Percentiles rank a stretch among this genome's conserved stretches.
Evolutionary conservation across 2,329 filamentous ascomycete genomes (phyloP).

Genomic region (Exophiala xenobiotica): DNA sequence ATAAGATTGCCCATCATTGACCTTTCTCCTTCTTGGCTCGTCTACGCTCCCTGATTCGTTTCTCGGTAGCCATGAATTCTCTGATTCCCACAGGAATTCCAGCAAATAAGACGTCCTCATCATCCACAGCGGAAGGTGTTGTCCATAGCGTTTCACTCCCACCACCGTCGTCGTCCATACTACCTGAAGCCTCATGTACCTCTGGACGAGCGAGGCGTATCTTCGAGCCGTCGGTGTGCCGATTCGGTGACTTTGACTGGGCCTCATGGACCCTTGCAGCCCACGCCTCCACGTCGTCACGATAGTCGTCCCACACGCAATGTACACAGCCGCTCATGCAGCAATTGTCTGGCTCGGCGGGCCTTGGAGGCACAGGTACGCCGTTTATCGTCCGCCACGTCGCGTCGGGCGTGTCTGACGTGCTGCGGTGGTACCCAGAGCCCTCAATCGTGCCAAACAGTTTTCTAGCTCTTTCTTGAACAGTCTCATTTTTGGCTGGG

Average conservation of each 20-base stretch:
- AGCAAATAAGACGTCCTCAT: conserved; percentile 64
- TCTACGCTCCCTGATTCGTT: conserved; percentile 77
- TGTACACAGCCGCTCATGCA: conserved; percentile 99
- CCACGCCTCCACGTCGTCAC: conserved; percentile 93
- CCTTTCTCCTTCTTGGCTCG: conserved; percentile 3
- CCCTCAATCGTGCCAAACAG: conserved; percentile 82
- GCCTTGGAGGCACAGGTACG: conserved; percentile 76
- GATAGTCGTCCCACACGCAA: conserved; percentile 90
- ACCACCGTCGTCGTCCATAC: conserved; percentile 78
- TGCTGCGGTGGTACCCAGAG: conserved; percentile 65
- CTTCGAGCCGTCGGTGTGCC: conserved; percentile 28
- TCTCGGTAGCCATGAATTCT: conserved; percentile 97
- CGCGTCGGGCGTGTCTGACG: conserved; percentile 47
- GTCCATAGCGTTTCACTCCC: conserved; percentile 70
- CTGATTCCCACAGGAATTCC: conserved; percentile 86
- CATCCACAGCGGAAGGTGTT: conserved; percentile 37
- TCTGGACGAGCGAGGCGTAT: conserved; percentile 35
- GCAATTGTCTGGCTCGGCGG: conserved; percentile 92
- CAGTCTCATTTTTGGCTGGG: conserved; percentile 26
- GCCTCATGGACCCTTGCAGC: conserved; percentile 65
- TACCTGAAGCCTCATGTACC: conserved; percentile 53
- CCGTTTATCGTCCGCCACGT: conserved; percentile 66
- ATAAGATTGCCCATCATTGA: too few relatives aligned
- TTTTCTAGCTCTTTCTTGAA: conserved; percentile 58
- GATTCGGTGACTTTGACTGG: conserved; percentile 39